Percentiles rank a stretch among this genome's conserved stretches.
These are phyloP conservation scores for Yamadazyma dendronema DNA, from an alignment of 1,139 yeast species.

Conservation along the genomic window DNA sequence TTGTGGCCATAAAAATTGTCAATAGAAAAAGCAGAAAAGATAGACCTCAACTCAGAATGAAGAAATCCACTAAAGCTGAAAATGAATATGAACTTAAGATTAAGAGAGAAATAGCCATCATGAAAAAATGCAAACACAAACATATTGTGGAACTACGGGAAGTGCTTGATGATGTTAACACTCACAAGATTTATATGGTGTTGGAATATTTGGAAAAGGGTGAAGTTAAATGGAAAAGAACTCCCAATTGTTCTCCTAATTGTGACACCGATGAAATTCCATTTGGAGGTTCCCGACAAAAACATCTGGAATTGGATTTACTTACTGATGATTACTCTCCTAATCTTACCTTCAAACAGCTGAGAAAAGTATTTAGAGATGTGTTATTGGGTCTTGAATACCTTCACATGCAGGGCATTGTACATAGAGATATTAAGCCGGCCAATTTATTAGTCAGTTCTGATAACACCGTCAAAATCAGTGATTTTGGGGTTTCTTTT, in stretches of 20 bases:
- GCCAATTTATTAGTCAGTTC: slow-evolving; percentile 80
- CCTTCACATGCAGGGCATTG: slow-evolving; percentile 87
- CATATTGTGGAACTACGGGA: slow-evolving; percentile 86
- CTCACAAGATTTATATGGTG: slow-evolving; percentile 85
- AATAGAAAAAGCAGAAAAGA: slow-evolving; percentile 64
- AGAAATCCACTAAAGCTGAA: slow-evolving; percentile 25
- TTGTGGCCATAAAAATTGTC: slow-evolving; percentile 91
- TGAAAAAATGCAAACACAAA: slow-evolving; percentile 91
- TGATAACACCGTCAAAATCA: slow-evolving; percentile 79
- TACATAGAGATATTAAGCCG: slow-evolving; percentile 96
- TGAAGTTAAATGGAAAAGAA: slow-evolving; percentile 80
- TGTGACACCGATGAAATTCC: slow-evolving; percentile 28
- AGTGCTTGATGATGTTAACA: slow-evolving; percentile 82
- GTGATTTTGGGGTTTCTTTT: slow-evolving; percentile 96
- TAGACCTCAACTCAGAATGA: slow-evolving; percentile 53
- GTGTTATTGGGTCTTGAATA: slow-evolving; percentile 90
- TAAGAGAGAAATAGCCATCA: slow-evolving; percentile 88
- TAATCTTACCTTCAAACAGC: slow-evolving; percentile 59
- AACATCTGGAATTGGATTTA: slow-evolving; percentile 36
- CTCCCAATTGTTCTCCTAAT: slow-evolving; percentile 3
- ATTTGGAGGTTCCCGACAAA: slow-evolving; percentile 28
- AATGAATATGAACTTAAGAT: slow-evolving; percentile 63
- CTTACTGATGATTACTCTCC: slow-evolving; percentile 51
- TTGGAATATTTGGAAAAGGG: slow-evolving; percentile 91
- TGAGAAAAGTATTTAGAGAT: slow-evolving; percentile 76